These are phyloP conservation scores for Avena atlantica DNA, from an alignment of 176 grass and related monocot species.

Conservation along the genomic window DNA sequence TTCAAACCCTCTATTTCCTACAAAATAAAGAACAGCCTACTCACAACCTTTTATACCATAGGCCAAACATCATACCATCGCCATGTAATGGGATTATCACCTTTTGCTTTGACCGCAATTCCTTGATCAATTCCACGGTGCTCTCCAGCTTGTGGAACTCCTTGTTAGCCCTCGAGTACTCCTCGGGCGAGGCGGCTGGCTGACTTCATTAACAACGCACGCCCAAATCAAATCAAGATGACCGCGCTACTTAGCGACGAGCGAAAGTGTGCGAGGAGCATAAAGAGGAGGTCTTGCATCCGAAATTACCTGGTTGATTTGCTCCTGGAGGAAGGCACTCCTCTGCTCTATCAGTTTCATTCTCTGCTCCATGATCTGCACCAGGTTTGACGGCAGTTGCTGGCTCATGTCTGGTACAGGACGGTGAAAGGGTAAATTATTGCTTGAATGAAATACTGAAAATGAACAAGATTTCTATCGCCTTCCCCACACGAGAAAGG, in stretches of 20 bases:
- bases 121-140: slow-evolving; percentile 62
- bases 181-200: slow-evolving; percentile 58
- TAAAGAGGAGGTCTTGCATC: slow-evolving; percentile 3
- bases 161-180: slow-evolving; percentile 76
- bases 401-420: slow-evolving; percentile 52
- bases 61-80: neutral
- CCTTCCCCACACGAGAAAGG: neutral
- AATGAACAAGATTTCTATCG: neutral
- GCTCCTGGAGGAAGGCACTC: slow-evolving; percentile 61
- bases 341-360: slow-evolving; percentile 77
- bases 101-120: slow-evolving; percentile 60
- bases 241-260: neutral
- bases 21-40: neutral
- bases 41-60: neutral
- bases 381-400: slow-evolving; percentile 67
- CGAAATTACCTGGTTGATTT: slow-evolving; percentile 84
- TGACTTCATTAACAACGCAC: slow-evolving; percentile 65
- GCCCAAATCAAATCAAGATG: slow-evolving; percentile 49
- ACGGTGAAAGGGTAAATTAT: neutral
- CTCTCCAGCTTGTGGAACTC: slow-evolving; percentile 65
- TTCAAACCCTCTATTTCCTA: slow-evolving; percentile 78
- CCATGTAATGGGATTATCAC: slow-evolving; percentile 27
- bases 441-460: neutral
- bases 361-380: slow-evolving; percentile 78
- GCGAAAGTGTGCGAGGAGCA: neutral